Evolutionary conservation across 2,329 filamentous ascomycete genomes (phyloP).

Genomic region (Sclerotinia nivalis): DNA sequence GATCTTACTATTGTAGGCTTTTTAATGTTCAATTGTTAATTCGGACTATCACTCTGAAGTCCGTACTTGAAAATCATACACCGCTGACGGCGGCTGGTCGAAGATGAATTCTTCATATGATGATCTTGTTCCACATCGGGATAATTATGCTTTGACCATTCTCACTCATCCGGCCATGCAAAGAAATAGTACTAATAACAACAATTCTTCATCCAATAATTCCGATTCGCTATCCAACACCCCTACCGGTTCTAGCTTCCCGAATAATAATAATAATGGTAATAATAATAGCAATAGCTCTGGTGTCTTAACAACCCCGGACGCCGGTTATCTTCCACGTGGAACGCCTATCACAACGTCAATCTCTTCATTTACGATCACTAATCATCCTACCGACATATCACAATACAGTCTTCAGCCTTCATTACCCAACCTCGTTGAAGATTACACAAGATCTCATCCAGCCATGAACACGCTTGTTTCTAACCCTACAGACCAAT

Average conservation of each 20-base stretch:
- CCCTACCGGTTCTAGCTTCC: constrained; percentile 13
- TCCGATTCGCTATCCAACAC: constrained; percentile 7
- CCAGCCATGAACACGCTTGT: constrained; percentile 34
- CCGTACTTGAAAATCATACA: background rate
- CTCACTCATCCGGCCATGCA: constrained; percentile 37
- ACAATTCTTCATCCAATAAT: background rate
- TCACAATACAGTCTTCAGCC: constrained; percentile 11
- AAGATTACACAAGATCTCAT: constrained; percentile 19
- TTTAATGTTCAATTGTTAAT: constrained; percentile 9
- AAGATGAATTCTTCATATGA: constrained; percentile 31
- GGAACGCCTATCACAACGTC: background rate
- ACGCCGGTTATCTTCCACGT: constrained; percentile 10
- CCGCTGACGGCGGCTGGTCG: background rate
- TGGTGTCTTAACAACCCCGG: background rate
- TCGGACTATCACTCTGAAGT: background rate
- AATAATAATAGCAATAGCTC: background rate
- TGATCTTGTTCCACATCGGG: constrained; percentile 25
- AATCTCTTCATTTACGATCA: constrained; percentile 19
- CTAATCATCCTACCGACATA: constrained; percentile 25
- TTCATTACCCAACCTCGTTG: constrained; percentile 16
- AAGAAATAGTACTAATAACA: constrained; percentile 19
- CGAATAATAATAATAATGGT: background rate
- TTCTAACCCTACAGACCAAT: constrained; percentile 25
- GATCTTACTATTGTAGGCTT: constrained; percentile 9
- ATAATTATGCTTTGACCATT: constrained; percentile 36